Conservation (phyloP, 139 green algal species). For the Closterium sp. region DNA sequence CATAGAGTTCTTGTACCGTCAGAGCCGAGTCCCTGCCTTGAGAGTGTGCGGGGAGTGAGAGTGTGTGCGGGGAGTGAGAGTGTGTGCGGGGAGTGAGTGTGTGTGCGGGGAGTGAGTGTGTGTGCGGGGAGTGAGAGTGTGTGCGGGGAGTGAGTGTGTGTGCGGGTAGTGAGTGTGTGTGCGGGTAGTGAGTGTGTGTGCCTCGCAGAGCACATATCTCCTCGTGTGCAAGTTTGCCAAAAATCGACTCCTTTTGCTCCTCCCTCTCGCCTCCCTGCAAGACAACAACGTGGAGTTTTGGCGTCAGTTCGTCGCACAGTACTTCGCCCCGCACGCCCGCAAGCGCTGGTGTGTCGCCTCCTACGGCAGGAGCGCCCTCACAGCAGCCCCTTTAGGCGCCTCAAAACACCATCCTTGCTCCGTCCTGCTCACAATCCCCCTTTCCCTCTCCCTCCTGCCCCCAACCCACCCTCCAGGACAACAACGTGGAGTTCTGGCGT, state of each 20-base stretch:
- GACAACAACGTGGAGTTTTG: slow-evolving; percentile 49
- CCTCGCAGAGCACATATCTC: slow-evolving; percentile 55
- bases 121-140: no score
- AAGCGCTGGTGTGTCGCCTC: slow-evolving; percentile 51
- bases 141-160: no score
- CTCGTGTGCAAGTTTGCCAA: slow-evolving; percentile 28
- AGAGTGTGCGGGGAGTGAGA: not conserved
- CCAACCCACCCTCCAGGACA: slow-evolving; percentile 44
- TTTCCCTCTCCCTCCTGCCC: no score
- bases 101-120: no score
- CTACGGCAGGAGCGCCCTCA: slow-evolving; percentile 34
- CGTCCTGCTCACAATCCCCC: no score
- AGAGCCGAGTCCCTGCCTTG: slow-evolving; percentile 21
- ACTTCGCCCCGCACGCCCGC: slow-evolving; percentile 21
- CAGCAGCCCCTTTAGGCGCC: no score
- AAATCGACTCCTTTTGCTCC: no score
- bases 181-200: not conserved
- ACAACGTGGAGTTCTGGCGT: slow-evolving; percentile 57
- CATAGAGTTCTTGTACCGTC: slow-evolving; percentile 51
- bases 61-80: not conserved
- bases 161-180: not conserved
- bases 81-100: no score
- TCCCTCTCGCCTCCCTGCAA: slow-evolving; percentile 1
- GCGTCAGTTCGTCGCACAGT: not conserved
- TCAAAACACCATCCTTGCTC: no score